phyloP scores from a whole-genome alignment of 106 monocot species.

The Alisma plantagoaquatica region DNA sequence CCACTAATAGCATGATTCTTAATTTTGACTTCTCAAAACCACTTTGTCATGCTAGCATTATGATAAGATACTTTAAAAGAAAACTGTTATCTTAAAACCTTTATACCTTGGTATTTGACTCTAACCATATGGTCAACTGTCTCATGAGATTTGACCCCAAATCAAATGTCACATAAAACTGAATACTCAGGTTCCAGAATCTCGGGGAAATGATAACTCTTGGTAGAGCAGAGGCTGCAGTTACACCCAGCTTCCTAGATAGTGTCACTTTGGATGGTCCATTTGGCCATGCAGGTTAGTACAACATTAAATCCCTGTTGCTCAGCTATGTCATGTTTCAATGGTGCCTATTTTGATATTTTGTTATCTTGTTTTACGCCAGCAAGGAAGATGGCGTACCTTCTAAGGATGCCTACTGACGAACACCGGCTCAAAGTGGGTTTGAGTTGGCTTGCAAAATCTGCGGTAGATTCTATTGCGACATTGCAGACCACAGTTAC shows the following conservation, averaged over 20 bases:
- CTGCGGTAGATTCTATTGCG: conserved; percentile 58
- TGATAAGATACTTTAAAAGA: too few species aligned
- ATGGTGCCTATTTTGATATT: too few species aligned
- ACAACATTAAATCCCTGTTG: conserved; percentile 1
- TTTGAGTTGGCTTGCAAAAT: conserved; percentile 81
- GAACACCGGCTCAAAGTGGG: conserved; percentile 88
- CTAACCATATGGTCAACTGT: too few species aligned
- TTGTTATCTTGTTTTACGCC: conserved; percentile 12
- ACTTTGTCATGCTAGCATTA: too few species aligned
- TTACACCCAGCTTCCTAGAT: conserved; percentile 79
- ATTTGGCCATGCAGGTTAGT: conserved; percentile 70
- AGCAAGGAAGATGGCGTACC: conserved; percentile 82
- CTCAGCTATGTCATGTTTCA: not conserved
- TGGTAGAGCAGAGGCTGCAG: conserved; percentile 69
- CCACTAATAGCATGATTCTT: too few species aligned
- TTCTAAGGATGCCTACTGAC: conserved; percentile 77
- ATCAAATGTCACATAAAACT: too few species aligned
- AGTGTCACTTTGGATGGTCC: conserved; percentile 92
- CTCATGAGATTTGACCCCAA: too few species aligned
- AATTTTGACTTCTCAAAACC: too few species aligned
- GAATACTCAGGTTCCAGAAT: conserved; percentile 66
- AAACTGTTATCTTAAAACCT: too few species aligned
- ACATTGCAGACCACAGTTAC: conserved; percentile 46
- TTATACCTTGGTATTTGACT: too few species aligned
- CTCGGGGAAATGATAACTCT: conserved; percentile 98